Evolutionary conservation across 2,329 filamentous ascomycete genomes (phyloP).

Genomic region (Lecanicillium sp.): DNA sequence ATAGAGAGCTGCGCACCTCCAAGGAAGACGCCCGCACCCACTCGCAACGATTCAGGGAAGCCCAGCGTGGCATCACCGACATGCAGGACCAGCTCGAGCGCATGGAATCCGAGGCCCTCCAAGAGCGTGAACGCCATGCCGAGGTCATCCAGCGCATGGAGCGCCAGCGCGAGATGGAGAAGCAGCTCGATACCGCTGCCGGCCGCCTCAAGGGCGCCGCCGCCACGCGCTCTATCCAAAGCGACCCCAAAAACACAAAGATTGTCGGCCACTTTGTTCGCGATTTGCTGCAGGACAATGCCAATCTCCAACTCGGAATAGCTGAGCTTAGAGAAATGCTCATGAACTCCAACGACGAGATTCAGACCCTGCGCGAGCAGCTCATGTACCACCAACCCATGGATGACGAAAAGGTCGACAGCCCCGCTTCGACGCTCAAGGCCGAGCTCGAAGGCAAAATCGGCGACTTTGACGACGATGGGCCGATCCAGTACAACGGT

Average conservation of each 20-base stretch:
- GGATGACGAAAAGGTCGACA: constrained; percentile 30
- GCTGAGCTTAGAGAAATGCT: constrained; percentile 87
- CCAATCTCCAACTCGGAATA: constrained; percentile 85
- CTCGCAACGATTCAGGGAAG: constrained; percentile 74
- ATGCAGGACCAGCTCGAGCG: constrained; percentile 82
- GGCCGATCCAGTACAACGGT: constrained; percentile 1
- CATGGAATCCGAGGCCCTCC: constrained; percentile 75
- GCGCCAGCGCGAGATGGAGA: constrained; percentile 71
- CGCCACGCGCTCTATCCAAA: constrained; percentile 56
- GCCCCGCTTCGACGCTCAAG: constrained; percentile 49
- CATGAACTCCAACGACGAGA: constrained; percentile 86
- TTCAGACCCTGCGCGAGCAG: constrained; percentile 78
- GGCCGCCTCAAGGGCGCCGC: constrained; percentile 76
- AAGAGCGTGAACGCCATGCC: constrained; percentile 73
- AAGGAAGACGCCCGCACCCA: constrained; percentile 72
- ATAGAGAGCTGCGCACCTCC: constrained; percentile 57
- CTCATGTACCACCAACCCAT: constrained; percentile 71
- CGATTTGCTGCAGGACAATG: constrained; percentile 91
- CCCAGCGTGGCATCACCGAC: constrained; percentile 69
- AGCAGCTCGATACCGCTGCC: constrained; percentile 71
- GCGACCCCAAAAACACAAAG: constrained; percentile 46
- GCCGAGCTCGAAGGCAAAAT: constrained; percentile 60
- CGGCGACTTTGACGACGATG: constrained; percentile 7
- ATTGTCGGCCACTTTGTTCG: constrained; percentile 96
- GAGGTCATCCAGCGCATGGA: constrained; percentile 81